A percentile compares a stretch with the other conserved stretches of the same genome.
Evolutionary conservation across 106 monocot genomes (phyloP).

Genomic region (Hemerocallis citrina): DNA sequence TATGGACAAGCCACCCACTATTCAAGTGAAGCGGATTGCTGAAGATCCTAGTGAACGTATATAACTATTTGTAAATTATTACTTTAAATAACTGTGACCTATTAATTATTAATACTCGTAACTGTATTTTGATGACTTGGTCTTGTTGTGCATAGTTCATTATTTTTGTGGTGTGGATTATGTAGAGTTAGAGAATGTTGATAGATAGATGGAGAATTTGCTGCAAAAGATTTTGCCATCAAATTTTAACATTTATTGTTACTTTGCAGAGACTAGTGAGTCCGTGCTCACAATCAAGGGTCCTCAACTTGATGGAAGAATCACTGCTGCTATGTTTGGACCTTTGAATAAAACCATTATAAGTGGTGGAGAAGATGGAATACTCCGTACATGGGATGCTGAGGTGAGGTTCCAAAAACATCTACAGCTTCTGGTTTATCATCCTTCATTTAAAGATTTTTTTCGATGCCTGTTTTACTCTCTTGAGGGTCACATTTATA

Average conservation of each 20-base stretch:
- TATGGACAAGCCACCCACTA: constrained; percentile 51
- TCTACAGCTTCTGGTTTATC: no score
- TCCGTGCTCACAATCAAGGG: constrained; percentile 74
- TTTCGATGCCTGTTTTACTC: not conserved
- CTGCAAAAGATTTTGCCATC: no score
- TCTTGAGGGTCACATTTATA: not conserved
- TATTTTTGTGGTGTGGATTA: no score
- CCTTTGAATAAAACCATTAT: constrained; percentile 91
- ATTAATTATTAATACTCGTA: no score
- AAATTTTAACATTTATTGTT: no score
- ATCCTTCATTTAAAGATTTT: not conserved
- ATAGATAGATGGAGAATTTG: no score
- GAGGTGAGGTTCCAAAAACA: constrained; percentile 61
- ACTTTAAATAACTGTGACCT: no score
- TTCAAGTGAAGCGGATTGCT: constrained; percentile 82
- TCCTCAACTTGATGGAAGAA: constrained; percentile 59
- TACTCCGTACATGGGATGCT: constrained; percentile 84
- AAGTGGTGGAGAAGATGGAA: constrained; percentile 90
- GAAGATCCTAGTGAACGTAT: constrained; percentile 63
- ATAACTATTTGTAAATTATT: no score
- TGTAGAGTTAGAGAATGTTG: no score
- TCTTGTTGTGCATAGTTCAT: no score
- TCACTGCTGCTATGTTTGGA: constrained; percentile 91
- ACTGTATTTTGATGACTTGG: no score
- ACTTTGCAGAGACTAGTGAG: constrained; percentile 24